A percentile compares a stretch with the other conserved stretches of the same genome.
Evolutionary conservation across 352 stramenopile species (phyloP).

Genomic region (Phytophthora syringae): DNA sequence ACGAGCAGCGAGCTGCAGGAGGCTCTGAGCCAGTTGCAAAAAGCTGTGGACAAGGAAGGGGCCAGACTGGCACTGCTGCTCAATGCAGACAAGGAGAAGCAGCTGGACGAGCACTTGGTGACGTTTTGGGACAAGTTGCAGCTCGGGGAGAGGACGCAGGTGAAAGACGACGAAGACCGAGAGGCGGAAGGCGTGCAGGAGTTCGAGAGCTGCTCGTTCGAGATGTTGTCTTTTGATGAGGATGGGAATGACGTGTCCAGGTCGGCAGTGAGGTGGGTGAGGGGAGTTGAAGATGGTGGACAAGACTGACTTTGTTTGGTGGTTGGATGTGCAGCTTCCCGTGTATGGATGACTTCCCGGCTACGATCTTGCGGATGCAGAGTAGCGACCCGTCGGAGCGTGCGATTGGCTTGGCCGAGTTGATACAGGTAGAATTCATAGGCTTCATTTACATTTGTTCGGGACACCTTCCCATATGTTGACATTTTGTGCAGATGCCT

Average conservation of each 20-base stretch:
- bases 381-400: constrained; percentile 19
- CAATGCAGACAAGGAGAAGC: constrained; percentile 5
- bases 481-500: constrained; percentile 44
- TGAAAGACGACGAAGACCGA: constrained; percentile 10
- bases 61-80: constrained; percentile 10
- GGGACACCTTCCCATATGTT: neutral
- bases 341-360: constrained; percentile 48
- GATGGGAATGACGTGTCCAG: constrained; percentile 45
- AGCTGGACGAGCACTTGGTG: constrained; percentile 18
- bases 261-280: constrained; percentile 45
- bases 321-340: constrained; percentile 33
- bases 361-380: constrained; percentile 35
- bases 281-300: neutral
- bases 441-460: neutral
- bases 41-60: constrained; percentile 14
- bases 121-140: constrained; percentile 33
- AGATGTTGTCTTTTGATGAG: constrained; percentile 54
- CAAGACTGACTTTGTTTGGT: neutral
- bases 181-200: constrained; percentile 1
- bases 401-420: constrained; percentile 30
- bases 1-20: constrained; percentile 16
- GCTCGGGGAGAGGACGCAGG: constrained; percentile 2
- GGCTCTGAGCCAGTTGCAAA: constrained; percentile 19
- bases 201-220: constrained; percentile 38
- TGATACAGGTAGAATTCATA: constrained; percentile 44